Conservation (phyloP, 495 filamentous ascomycete genomes). For the Penicillium psychrofluorescens region DNA sequence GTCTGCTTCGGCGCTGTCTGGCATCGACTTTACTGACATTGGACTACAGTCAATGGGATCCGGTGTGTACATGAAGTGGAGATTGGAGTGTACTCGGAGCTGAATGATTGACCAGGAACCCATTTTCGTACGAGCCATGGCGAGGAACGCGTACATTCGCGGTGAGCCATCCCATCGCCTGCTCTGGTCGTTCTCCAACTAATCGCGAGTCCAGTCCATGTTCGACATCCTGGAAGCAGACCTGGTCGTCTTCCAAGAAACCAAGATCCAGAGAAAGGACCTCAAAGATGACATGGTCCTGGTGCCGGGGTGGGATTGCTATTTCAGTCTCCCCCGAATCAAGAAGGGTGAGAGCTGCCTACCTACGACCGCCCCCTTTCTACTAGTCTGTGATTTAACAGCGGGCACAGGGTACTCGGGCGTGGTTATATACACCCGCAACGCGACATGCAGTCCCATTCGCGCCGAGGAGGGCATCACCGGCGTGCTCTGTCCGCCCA, state of each 20-base stretch:
- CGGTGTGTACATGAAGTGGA: constrained; percentile 42
- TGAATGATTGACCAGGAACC: constrained; percentile 53
- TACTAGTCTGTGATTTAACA: too few relatives aligned
- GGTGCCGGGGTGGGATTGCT: constrained; percentile 93
- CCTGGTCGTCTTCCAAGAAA: constrained; percentile 91
- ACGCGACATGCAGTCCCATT: constrained; percentile 79
- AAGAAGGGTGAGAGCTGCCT: constrained; percentile 62
- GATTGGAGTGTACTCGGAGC: background rate
- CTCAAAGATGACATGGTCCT: constrained; percentile 93
- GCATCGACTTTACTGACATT: background rate
- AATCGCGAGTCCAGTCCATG: constrained; percentile 54
- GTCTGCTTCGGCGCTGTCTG: constrained; percentile 6
- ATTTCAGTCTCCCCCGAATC: constrained; percentile 82
- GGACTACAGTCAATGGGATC: constrained; percentile 80
- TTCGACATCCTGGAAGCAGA: constrained; percentile 92
- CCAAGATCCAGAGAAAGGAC: constrained; percentile 94
- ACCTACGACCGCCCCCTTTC: too few relatives aligned
- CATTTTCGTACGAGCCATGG: constrained; percentile 96
- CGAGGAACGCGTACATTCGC: constrained; percentile 76
- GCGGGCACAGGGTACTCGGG: constrained; percentile 76
- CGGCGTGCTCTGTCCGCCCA: constrained; percentile 71
- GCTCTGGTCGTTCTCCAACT: background rate
- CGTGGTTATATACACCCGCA: constrained; percentile 91
- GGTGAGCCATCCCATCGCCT: constrained; percentile 29
- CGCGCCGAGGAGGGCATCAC: constrained; percentile 90